These are phyloP conservation scores for Pleurotus platypus DNA, from an alignment of 768 basidiomycete genomes.

Conservation along the genomic window DNA sequence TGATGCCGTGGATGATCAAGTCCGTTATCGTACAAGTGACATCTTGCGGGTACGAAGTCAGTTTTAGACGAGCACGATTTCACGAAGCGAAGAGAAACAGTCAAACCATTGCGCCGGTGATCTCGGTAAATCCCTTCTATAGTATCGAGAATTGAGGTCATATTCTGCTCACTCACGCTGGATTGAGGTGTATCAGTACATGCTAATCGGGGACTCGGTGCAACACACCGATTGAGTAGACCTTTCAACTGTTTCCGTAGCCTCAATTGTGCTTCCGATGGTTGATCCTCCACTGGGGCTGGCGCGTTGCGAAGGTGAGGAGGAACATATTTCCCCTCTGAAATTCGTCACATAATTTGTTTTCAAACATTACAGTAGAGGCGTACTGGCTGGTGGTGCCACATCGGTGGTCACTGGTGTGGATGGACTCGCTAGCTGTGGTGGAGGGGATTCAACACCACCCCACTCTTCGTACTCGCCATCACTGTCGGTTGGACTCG, in stretches of 20 bases:
- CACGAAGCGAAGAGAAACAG: too few relatives aligned
- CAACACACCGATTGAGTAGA: conserved; percentile 72
- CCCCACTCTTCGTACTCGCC: conserved; percentile 35
- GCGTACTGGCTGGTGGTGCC: too few relatives aligned
- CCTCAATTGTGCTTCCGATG: conserved; percentile 44
- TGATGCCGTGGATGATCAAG: conserved; percentile 75
- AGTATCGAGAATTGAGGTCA: conserved; percentile 65
- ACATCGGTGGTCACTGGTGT: too few relatives aligned
- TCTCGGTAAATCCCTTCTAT: conserved; percentile 77
- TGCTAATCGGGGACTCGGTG: neutral
- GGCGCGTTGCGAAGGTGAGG: conserved; percentile 62
- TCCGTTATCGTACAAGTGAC: conserved; percentile 76
- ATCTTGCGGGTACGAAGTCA: conserved; percentile 40
- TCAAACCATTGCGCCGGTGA: conserved; percentile 70
- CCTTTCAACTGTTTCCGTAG: conserved; percentile 80
- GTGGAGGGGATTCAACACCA: conserved; percentile 23
- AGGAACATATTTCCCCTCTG: conserved; percentile 67
- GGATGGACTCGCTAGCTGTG: too few relatives aligned
- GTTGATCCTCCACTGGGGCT: conserved; percentile 18
- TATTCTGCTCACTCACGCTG: conserved; percentile 90
- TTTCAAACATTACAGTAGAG: too few relatives aligned
- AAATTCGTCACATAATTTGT: neutral
- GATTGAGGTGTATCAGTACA: conserved; percentile 1
- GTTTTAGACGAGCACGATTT: neutral
- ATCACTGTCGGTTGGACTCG: conserved; percentile 16